Conservation (phyloP, 371 early-diverging fungal species). For the Haplosporangium sp. region DNA sequence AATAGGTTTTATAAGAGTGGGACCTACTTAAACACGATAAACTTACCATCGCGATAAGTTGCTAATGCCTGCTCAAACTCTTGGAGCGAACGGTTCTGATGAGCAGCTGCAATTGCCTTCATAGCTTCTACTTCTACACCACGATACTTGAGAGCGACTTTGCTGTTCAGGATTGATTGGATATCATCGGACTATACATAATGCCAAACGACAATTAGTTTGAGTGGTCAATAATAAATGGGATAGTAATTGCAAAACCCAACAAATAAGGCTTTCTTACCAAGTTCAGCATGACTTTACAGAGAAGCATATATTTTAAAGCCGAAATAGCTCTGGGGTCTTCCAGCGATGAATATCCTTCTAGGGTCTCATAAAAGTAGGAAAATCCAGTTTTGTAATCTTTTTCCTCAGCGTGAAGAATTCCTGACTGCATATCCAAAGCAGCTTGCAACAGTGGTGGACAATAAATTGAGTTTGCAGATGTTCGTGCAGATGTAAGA, state of each 20-base stretch:
- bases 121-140: conserved; percentile 91
- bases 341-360: conserved; percentile 91
- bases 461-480: conserved; percentile 98
- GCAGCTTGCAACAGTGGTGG: conserved; percentile 98
- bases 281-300: conserved; percentile 97
- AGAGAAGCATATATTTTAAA: conserved; percentile 96
- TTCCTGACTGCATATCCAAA: conserved; percentile 97
- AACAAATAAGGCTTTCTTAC: conserved; percentile 54
- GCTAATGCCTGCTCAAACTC: conserved; percentile 94
- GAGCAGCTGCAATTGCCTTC: conserved; percentile 93
- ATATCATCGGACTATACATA: conserved; percentile 83
- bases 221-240: neutral
- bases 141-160: conserved; percentile 82
- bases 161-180: conserved; percentile 85
- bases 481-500: conserved; percentile 96
- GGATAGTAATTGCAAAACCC: neutral
- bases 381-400: conserved; percentile 99
- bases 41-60: conserved; percentile 81
- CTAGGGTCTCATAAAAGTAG: conserved; percentile 98
- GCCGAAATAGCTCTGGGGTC: conserved; percentile 89
- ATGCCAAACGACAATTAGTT: neutral
- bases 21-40: neutral
- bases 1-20: neutral
- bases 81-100: conserved; percentile 92
- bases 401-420: conserved; percentile 97